Conservation (phyloP, 2,329 filamentous ascomycete genomes). For the Fusarium sp. region DNA sequence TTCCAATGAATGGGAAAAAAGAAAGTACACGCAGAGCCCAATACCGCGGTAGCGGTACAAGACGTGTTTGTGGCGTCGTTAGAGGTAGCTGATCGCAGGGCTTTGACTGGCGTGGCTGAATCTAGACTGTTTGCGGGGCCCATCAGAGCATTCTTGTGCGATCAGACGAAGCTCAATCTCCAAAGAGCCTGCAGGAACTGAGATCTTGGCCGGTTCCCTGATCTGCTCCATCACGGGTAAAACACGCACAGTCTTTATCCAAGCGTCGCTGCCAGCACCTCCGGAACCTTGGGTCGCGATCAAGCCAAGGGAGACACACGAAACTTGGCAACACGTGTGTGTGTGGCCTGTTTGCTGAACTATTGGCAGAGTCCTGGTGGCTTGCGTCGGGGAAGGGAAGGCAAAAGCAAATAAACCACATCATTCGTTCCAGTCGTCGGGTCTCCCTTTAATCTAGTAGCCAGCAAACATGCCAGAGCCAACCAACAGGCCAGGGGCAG, state of each 20-base stretch:
- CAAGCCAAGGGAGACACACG: neutral
- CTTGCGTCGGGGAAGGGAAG: neutral
- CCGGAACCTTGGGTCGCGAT: conserved; percentile 1
- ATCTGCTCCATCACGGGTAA: neutral
- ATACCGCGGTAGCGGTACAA: neutral
- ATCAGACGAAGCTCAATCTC: conserved; percentile 3
- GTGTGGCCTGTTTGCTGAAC: neutral
- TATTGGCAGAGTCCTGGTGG: neutral
- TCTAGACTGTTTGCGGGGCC: conserved; percentile 43
- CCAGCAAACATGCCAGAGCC: too few relatives aligned
- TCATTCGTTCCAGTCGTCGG: too few relatives aligned
- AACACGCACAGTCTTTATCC: neutral
- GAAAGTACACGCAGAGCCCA: neutral
- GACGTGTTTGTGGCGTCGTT: conserved; percentile 1
- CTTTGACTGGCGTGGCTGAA: conserved; percentile 18
- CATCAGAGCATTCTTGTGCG: neutral
- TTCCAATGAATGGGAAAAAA: neutral
- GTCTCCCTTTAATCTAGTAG: too few relatives aligned
- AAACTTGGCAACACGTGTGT: neutral
- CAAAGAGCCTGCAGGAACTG: neutral
- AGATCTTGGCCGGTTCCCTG: conserved; percentile 5
- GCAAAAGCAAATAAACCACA: too few relatives aligned
- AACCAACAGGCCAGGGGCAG: too few relatives aligned
- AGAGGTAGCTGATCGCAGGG: conserved; percentile 13
- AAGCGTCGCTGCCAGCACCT: neutral